Base-by-base conservation (phyloP, 1,139 yeast genomes). In the Geotrichum carabidarum region DNA sequence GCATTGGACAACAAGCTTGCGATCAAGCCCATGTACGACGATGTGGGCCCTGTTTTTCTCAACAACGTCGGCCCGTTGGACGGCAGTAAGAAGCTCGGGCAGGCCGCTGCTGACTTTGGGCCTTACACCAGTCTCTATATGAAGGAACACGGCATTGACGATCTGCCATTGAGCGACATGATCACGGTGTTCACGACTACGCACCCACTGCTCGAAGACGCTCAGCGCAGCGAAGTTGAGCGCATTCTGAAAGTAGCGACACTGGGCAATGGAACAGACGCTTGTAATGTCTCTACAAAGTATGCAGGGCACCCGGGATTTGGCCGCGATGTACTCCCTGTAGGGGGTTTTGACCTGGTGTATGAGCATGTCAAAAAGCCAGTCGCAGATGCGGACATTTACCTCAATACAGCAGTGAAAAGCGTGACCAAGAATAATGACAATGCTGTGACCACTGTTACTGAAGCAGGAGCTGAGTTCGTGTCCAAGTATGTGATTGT, bases 281-380 rank as follows among this genome's bases (percentile, higher is more conserved):
- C 60, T 57, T 37, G 44, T n/a, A 35, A 58, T 32, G 48, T 65
- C 17, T 61, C 67, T 3, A 58, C 61, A 22, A 57, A 57, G 50
- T 46, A 53, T 40, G 57, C 57, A 18, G 87, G 88, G 8, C 86
- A 84, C 69, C 94, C 95, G 48, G 83, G 84, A 57, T 86, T 86
- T 71, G 94, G 90, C 59, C 83, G 96, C 74, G 87, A 95, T 54
- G 94, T 95, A 46, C 87, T 84, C 67, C 90, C 95, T 1, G 74
- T 87, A 57, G 96, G 95, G 68, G 96, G 96, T 60, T 77, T 64
- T 55, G 67, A 60, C 55, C 50, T 60, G 38, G 56, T 68, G n/a
- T 59, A 59, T 43, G 48, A 62, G 15, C 52, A 54, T 9, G 46
- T 68, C 15, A 44, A 58, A 34, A 62, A 59, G 14, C 60, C 66